Conservation (phyloP, 2,329 filamentous ascomycete genomes). For the Pseudocercospora eumusae region DNA sequence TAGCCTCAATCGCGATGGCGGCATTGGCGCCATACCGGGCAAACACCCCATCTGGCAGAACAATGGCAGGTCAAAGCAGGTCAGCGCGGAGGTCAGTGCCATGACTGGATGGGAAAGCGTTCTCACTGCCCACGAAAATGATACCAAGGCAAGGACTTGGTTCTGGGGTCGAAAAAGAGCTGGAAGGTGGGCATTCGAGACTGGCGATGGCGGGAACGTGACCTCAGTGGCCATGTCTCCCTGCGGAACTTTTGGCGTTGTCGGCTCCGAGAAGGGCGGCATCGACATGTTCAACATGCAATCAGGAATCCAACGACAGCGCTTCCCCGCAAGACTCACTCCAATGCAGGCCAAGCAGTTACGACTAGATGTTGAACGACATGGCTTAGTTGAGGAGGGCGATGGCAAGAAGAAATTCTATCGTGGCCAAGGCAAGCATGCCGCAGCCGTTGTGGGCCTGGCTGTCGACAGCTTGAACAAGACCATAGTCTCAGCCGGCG, state of each 20-base stretch:
- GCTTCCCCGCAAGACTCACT: constrained; percentile 78
- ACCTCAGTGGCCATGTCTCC: constrained; percentile 81
- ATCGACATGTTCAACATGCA: constrained; percentile 98
- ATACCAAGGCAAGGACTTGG: constrained; percentile 87
- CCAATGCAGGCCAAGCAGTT: constrained; percentile 76
- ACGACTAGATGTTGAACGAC: constrained; percentile 57
- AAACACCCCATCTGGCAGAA: constrained; percentile 84
- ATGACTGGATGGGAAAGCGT: constrained; percentile 97
- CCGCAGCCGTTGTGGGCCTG: constrained; percentile 78
- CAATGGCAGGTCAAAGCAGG: constrained; percentile 58
- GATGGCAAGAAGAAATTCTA: constrained; percentile 44
- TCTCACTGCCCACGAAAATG: constrained; percentile 85
- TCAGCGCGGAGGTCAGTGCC: constrained; percentile 70
- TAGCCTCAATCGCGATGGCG: constrained; percentile 90
- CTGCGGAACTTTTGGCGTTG: constrained; percentile 89
- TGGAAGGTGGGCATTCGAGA: constrained; percentile 89
- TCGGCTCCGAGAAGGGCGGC: constrained; percentile 79
- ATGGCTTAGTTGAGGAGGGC: constrained; percentile 42
- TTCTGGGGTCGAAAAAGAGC: constrained; percentile 96
- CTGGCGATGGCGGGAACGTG: constrained; percentile 78
- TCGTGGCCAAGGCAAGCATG: constrained; percentile 70
- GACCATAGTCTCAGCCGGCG: constrained; percentile 77
- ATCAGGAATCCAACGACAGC: constrained; percentile 82
- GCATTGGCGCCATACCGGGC: constrained; percentile 80
- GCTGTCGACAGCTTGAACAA: constrained; percentile 88